These are phyloP conservation scores for Rhododendron molle DNA, from an alignment of 148 eudicot species.

Conservation along the genomic window DNA sequence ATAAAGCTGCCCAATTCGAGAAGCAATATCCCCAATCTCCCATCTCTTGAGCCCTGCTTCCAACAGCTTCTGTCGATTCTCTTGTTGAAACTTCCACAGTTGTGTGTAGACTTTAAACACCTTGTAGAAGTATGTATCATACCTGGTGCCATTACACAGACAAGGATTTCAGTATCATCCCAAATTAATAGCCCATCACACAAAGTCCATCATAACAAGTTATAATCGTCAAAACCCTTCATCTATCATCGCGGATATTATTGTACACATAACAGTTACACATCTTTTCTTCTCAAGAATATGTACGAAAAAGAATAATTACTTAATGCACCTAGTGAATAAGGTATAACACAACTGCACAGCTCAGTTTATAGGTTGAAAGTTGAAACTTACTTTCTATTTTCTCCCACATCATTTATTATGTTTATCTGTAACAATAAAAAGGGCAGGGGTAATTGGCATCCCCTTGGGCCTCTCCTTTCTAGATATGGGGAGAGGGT, in stretches of 20 bases:
- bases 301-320: neutral
- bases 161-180: neutral
- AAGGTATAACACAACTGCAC: neutral
- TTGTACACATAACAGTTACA: neutral
- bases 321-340: too few relatives aligned
- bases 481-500: too few relatives aligned
- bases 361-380: neutral
- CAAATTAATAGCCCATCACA: conserved; percentile 1
- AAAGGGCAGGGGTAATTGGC: neutral
- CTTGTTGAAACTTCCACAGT: conserved; percentile 92
- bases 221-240: neutral
- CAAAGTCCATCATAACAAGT: neutral
- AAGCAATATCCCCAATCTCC: conserved; percentile 97
- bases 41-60: conserved; percentile 90
- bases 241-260: neutral
- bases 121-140: conserved; percentile 80
- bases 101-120: conserved; percentile 87
- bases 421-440: neutral
- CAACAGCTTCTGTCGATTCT: conserved; percentile 81
- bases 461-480: too few relatives aligned
- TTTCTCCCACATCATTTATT: neutral
- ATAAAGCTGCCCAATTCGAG: conserved; percentile 87
- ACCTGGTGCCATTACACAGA: conserved; percentile 34
- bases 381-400: neutral
- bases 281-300: neutral